Base-by-base conservation (phyloP, 495 filamentous ascomycete genomes). In the Penicillium canescens region DNA sequence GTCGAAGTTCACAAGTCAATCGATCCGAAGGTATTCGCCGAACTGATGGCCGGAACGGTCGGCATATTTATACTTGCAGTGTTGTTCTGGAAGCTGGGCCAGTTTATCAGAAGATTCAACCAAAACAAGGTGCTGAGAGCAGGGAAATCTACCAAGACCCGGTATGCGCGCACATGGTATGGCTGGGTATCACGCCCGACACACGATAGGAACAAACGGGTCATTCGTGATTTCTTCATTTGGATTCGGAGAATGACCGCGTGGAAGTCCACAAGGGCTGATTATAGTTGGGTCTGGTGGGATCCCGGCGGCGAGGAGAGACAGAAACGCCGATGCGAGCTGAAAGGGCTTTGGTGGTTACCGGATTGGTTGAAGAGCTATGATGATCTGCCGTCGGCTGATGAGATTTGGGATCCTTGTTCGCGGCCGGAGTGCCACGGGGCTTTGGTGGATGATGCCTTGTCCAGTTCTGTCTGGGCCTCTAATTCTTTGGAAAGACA, bases 151-250 rank as follows among this genome's bases (percentile, higher is more conserved):
- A 48, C 65, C 11, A 60, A 55, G 3, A 56, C 61, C 51, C 72
- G 75, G 9, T 77, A 72, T 55, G 63, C 69, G 23, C 69, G 63
- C 40, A 78, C 73, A 12, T 78, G 75, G 75, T 78, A 78, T 46
- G 75, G 75, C 37, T 78, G 75, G 75, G 64, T 77, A 3, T 47
- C 69, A 6, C 41, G 58, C 5, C 54, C 72, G 14, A 66, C 54
- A 2, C 73, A 75, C 28, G 56, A 76, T 28, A 46, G 59, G 9
- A 65, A 64, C 45, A 77, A 72, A 50, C 18, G 47, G 7, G 39
- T 56, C 1, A 51, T 70, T 14, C 54, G 54, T 35, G 59, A 50
- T n/a, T 58, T 42, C 3, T 60, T 64, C 13, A 21, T 14, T 4
- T 56, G 50, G 23, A 16, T 73, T 4, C 38, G 55, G 36, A 49